Evolutionary conservation across 257 asterid genomes (phyloP).

Genomic region (Jacaranda mimosifolia): DNA sequence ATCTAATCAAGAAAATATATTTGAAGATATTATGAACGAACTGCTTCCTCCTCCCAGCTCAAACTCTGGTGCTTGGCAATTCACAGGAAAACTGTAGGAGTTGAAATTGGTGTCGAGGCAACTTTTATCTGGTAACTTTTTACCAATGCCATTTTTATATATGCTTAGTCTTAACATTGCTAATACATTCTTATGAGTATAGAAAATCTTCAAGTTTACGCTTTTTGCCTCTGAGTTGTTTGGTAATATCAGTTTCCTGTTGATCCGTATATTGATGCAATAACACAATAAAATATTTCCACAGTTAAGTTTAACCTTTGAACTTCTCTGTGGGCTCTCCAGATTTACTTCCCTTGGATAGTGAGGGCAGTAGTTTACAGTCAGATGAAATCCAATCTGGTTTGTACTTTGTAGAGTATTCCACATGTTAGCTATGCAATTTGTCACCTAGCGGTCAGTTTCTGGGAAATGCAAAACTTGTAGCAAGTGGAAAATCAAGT

Average conservation of each 20-base stretch:
- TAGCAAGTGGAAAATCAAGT: slow-evolving; percentile 19
- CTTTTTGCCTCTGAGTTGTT: slow-evolving; percentile 11
- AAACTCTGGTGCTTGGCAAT: slow-evolving; percentile 59
- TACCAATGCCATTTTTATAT: slow-evolving; percentile 14
- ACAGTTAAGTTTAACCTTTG: neutral
- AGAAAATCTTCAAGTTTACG: slow-evolving; percentile 6
- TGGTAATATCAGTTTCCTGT: slow-evolving; percentile 3
- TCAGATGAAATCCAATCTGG: neutral
- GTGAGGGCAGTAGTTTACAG: neutral
- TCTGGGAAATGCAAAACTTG: neutral
- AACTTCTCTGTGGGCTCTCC: neutral
- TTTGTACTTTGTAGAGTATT: neutral
- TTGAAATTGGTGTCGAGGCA: slow-evolving; percentile 28
- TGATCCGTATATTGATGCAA: slow-evolving; percentile 6
- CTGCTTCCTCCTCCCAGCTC: slow-evolving; percentile 61
- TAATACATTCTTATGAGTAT: slow-evolving; percentile 8
- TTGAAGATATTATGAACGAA: slow-evolving; percentile 60
- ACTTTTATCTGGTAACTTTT: slow-evolving; percentile 43
- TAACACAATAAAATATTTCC: slow-evolving; percentile 6
- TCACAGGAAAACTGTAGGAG: slow-evolving; percentile 58
- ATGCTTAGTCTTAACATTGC: slow-evolving; percentile 17
- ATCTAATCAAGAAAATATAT: slow-evolving; percentile 60
- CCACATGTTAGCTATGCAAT: slow-evolving; percentile 5
- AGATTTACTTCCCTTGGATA: slow-evolving; percentile 1
- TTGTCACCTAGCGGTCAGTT: neutral